These are phyloP conservation scores for Lactuca sativa DNA, from an alignment of 129 eudicot genomes.

Conservation along the genomic window DNA sequence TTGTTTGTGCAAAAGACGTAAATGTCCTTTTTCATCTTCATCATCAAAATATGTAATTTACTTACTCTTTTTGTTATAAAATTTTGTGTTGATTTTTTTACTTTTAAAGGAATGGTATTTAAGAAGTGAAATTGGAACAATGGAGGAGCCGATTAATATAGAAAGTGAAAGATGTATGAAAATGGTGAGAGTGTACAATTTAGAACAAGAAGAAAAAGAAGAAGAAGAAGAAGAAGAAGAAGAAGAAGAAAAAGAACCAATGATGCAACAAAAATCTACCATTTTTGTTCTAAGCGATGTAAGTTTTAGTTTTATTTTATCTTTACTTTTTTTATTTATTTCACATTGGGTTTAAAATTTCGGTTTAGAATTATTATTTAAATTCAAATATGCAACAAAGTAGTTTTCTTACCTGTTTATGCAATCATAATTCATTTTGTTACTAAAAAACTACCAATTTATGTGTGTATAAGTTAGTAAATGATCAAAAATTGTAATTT, in stretches of 20 bases:
- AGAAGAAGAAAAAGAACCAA: slow-evolving; percentile 15
- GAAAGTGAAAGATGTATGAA: slow-evolving; percentile 7
- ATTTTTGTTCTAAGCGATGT: slow-evolving; percentile 32
- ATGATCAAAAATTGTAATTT: too few relatives aligned
- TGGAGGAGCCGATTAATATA: slow-evolving; percentile 36
- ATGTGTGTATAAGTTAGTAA: too few relatives aligned
- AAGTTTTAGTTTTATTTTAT: slow-evolving; percentile 16
- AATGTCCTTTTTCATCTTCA: neutral
- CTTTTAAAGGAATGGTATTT: slow-evolving; percentile 26
- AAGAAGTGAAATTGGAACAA: slow-evolving; percentile 10
- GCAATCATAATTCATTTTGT: too few relatives aligned
- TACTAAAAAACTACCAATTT: too few relatives aligned
- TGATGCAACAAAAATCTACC: slow-evolving; percentile 6
- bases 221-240: slow-evolving; percentile 17
- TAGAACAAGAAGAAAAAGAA: slow-evolving; percentile 14
- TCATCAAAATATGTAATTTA: too few relatives aligned
- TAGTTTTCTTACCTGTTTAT: too few relatives aligned
- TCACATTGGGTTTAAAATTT: too few relatives aligned
- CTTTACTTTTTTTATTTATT: neutral
- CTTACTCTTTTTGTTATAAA: neutral
- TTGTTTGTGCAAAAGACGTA: neutral
- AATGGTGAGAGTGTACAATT: slow-evolving; percentile 7
- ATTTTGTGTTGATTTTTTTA: neutral
- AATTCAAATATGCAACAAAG: too few relatives aligned
- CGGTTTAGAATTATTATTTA: too few relatives aligned